These are phyloP conservation scores for Fusarium sp. DNA, from an alignment of 2,329 filamentous ascomycete genomes.

Conservation along the genomic window DNA sequence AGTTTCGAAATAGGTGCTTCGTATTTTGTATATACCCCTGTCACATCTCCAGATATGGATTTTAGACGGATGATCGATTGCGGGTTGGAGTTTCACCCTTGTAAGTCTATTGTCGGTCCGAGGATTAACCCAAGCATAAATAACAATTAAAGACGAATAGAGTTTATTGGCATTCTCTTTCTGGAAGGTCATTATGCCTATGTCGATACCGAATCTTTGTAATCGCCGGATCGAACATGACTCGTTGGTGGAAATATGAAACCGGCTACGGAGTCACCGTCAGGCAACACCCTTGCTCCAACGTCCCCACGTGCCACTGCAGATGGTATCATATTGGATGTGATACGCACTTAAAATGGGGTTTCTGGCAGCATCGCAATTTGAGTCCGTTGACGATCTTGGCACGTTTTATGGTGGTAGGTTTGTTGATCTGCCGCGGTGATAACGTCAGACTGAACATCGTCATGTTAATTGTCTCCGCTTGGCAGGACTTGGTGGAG, in stretches of 20 bases:
- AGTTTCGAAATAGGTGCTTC: background rate
- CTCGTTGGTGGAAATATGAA: background rate
- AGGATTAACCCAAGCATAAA: background rate
- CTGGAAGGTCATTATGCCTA: background rate
- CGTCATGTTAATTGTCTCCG: background rate
- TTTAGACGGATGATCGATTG: background rate
- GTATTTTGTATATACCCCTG: background rate
- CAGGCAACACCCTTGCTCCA: background rate
- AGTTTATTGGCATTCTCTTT: background rate
- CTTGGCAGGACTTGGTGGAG: background rate
- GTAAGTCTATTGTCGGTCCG: constrained; percentile 6
- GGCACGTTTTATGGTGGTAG: background rate
- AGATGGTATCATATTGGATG: background rate
- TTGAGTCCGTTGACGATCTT: background rate
- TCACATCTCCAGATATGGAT: background rate
- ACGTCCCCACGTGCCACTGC: background rate
- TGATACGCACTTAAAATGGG: background rate
- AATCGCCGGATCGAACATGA: background rate
- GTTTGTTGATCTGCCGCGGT: background rate
- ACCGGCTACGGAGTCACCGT: constrained; percentile 7
- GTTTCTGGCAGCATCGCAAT: background rate
- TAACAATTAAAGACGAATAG: background rate
- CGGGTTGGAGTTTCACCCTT: background rate
- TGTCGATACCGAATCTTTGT: background rate
- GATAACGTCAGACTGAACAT: background rate